Conservation (phyloP, 1,284 basidiomycete species). For the Melampsora americana region DNA sequence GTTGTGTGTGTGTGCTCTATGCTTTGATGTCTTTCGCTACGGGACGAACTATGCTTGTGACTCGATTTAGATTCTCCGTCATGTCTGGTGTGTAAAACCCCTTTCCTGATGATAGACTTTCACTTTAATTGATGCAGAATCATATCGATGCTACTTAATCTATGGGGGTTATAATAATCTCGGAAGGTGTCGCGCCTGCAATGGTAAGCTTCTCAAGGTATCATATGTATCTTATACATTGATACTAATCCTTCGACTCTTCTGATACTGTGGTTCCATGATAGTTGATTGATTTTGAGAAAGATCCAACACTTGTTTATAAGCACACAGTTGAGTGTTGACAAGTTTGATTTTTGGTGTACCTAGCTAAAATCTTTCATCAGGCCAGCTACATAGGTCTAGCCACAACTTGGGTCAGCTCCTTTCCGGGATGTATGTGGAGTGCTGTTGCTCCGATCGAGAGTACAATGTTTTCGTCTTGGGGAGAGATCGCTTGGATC, state of each 20-base stretch:
- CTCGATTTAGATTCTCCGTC: slow-evolving; percentile 9
- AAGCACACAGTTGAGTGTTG: slow-evolving; percentile 17
- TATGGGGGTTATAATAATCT: neutral
- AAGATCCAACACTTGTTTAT: slow-evolving; percentile 37
- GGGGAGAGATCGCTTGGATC: slow-evolving; percentile 40
- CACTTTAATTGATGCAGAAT: neutral
- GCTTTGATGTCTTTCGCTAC: neutral
- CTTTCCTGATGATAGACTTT: neutral
- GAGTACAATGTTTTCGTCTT: slow-evolving; percentile 28
- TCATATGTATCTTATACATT: neutral
- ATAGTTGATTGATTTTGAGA: slow-evolving; percentile 44
- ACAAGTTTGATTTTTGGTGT: neutral
- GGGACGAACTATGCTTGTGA: neutral
- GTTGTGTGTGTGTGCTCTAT: no score
- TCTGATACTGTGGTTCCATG: neutral
- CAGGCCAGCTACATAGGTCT: slow-evolving; percentile 35
- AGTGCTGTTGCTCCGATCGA: slow-evolving; percentile 16
- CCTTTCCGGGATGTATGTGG: slow-evolving; percentile 43
- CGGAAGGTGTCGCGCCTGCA: slow-evolving; percentile 29
- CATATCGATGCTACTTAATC: neutral
- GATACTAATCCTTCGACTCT: neutral
- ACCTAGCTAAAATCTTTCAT: neutral
- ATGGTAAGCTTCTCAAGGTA: slow-evolving; percentile 22
- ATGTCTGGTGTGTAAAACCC: slow-evolving; percentile 32
- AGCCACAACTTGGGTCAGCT: slow-evolving; percentile 41